Base-by-base conservation (phyloP, 306 rosid species). In the Chamaecrista fasciculata region DNA sequence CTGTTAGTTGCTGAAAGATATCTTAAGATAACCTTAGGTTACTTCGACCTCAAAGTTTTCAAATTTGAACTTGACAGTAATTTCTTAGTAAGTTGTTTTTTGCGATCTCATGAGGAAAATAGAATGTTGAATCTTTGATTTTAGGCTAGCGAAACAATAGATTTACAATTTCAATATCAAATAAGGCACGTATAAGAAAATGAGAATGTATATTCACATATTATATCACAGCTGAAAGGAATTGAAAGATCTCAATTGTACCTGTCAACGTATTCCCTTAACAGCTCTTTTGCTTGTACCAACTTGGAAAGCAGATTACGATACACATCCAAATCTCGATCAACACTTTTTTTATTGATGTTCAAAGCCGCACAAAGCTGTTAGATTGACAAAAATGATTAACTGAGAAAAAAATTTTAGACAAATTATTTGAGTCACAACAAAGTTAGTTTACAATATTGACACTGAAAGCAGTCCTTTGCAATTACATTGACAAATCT, bases 261-360 rank as follows among this genome's bases (percentile, higher is more conserved):
- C 97, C 99, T 91, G 67, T 79, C 92, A 43, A 94, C 71, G 16
- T 88, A 92, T 78, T 92, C 98, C 89, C 67, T 92, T 25, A 87
- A 87, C 76, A 94, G 83, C 70, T 91, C 99, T 57, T 91, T 94
- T 8, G 99, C 99, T 82, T 94, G 96, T 79, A 91, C 99, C 85
- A 94, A 74, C 80, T 94, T 94, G 57, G 99, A 88, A 57, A 94
- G 96, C 62, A 86, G 89, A 79, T 79, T 91, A 66, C 95, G 92
- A 58, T 90, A 92, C 70, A 90, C 90, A 53, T 90, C 98, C 79
- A 93, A 90, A 82, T 93, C 96, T 47, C 93, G 84, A 79, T 93
- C 98, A 56, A 90, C 96, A 72, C 89, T 83, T 79, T 71, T 86
- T 72, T 93, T 90, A 80, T 92, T 42, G 46, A 93, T 62, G 70